Base-by-base conservation (phyloP, 805 yeast genomes). In the Candida takata region DNA sequence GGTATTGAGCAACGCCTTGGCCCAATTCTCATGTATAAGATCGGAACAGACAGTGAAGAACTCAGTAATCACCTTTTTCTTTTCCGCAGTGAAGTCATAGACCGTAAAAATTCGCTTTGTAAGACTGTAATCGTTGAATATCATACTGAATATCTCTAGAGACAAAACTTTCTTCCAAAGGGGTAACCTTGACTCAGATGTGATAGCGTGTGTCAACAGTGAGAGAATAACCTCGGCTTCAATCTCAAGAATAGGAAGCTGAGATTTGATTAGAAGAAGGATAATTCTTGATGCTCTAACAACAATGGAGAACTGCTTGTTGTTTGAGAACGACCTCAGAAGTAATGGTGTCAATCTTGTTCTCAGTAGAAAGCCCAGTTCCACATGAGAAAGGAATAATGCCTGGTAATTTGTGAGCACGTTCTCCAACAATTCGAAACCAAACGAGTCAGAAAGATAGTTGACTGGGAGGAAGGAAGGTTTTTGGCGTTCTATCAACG, bases 201-300 rank as follows among this genome's bases (percentile, higher is more conserved):
- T 66, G n/a, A 84, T 52, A n/a, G 73, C 69, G 52, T 84, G 94
- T 13, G 83, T 84, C 24, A 87, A 58, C 18, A 83, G 64, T 0
- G 94, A 78, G 12, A 90, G 59, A 3, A 88, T 74, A 6, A 86
- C 87, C 50, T 87, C 96, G 18, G 84, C 69, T 56, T 90, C 97
- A 23, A 82, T 70, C 34, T 74, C 80, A 25, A 90, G 58, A 6
- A 75, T 68, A 0, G 67, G 58, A 15, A 87, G 64, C 18, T 78
- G 76, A 8, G 61, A 52, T 24, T 72, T 63, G 5, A 87, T 57
- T 28, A 90, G 54, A 4, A 86, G 61, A 26, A 70, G 67, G 12
- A 85, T 68, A 8, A 87, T 69, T 34, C 97, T 69, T 29, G 85
- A 74, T 5, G 84, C 82, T 44, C 97, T 69, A 2, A 84, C 80